These are phyloP conservation scores for Claviceps africana DNA, from an alignment of 2,329 filamentous ascomycete genomes.

Conservation along the genomic window DNA sequence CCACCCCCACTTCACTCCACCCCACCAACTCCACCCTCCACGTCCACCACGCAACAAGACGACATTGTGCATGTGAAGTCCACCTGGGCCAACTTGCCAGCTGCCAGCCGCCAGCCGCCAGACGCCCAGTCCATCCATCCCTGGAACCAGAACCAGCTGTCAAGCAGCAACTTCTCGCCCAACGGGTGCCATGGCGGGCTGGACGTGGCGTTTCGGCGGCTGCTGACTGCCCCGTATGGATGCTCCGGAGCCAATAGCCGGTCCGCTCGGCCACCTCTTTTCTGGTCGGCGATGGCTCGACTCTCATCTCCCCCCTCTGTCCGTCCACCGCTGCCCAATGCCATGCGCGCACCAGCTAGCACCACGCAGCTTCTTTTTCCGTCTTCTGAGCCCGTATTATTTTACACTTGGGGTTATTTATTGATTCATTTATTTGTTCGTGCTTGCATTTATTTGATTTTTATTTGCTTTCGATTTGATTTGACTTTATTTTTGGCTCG, in stretches of 20 bases:
- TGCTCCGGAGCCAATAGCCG: background rate
- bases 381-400: too few relatives aligned
- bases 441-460: too few relatives aligned
- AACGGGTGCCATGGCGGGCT: background rate
- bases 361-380: too few relatives aligned
- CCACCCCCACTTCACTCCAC: too few relatives aligned
- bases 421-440: too few relatives aligned
- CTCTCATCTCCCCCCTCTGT: background rate
- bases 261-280: background rate
- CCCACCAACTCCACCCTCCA: too few relatives aligned
- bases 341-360: background rate
- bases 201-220: constrained; percentile 1
- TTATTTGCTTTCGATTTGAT: too few relatives aligned
- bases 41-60: too few relatives aligned
- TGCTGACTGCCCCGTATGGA: constrained; percentile 1
- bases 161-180: background rate
- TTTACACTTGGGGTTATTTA: too few relatives aligned
- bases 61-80: too few relatives aligned
- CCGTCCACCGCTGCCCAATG: background rate
- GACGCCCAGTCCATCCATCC: too few relatives aligned
- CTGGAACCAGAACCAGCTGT: too few relatives aligned
- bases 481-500: background rate
- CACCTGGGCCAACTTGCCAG: background rate
- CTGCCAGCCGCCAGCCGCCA: background rate
- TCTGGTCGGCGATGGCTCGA: constrained; percentile 1